Percentiles rank a stretch among this genome's conserved stretches.
These are phyloP conservation scores for Sechiopsis laciniata DNA, from an alignment of 306 rosid species.

Conservation along the genomic window DNA sequence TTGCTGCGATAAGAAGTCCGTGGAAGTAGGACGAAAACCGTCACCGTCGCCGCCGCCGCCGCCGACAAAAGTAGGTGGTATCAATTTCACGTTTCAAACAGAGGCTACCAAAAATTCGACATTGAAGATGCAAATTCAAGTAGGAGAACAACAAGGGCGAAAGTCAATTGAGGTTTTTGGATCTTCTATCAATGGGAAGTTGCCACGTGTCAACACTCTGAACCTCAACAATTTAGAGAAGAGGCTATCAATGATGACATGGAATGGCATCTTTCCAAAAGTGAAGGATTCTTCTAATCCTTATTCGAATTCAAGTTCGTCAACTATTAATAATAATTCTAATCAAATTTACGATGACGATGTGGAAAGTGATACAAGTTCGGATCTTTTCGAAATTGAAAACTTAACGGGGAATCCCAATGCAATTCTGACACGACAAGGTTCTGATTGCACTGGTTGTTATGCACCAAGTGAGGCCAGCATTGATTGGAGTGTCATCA, in stretches of 20 bases:
- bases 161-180: constrained; percentile 75
- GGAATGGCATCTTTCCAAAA: constrained; percentile 12
- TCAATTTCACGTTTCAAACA: constrained; percentile 30
- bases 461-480: constrained; percentile 96
- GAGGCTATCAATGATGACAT: constrained; percentile 33
- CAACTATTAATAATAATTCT: constrained; percentile 15
- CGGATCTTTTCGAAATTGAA: constrained; percentile 87
- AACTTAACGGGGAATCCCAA: constrained; percentile 48
- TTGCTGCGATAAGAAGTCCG: constrained; percentile 63
- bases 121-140: too few species aligned
- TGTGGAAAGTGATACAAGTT: constrained; percentile 80
- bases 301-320: constrained; percentile 25
- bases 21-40: constrained; percentile 38
- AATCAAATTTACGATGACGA: constrained; percentile 30
- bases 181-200: constrained; percentile 14
- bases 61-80: not conserved
- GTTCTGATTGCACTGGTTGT: constrained; percentile 43
- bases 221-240: constrained; percentile 39
- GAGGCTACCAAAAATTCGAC: not conserved
- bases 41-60: not conserved
- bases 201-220: constrained; percentile 40
- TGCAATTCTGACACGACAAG: constrained; percentile 39
- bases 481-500: constrained; percentile 91
- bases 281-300: constrained; percentile 16
- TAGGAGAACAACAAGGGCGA: constrained; percentile 26